Evolutionary conservation across 2,329 filamentous ascomycete genomes (phyloP), one percentile per base, ranked within the genome.

Genomic region (Exutisphaerella laricina): DNA sequence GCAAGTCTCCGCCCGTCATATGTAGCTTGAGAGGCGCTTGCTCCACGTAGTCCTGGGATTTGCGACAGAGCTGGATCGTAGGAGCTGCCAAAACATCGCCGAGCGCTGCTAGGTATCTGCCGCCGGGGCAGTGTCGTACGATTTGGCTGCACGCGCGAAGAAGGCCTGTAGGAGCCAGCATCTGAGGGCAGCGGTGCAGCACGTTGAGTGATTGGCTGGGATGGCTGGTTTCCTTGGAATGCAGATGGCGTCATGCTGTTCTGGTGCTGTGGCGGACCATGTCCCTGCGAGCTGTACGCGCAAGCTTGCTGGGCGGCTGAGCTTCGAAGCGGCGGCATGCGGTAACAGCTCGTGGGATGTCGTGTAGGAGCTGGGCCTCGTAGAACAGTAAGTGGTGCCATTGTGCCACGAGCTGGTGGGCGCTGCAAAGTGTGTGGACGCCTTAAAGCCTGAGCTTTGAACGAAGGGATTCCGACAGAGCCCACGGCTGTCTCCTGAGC

Each of bases 401-500:
- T 34, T 2, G n/a, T 29, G 7, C 40, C 40, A 22, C 25, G 37
- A 41, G 25, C 26, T n/a, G 16, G 14, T 7, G 31, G 37, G 4
- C 38, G 37, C 28, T 31, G 30, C 12, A 20, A 25, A 5, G 14
- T 10, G 18, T 32, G 22, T 25, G 31, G 31, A 20, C 36, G n/a
- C 9, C 14, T 21, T 14, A 26, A 10, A 4, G 41, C 17, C 32
- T 22, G 4, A 10, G 38, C 39, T 16, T 39, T 53, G 49, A 69
- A 68, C 49, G 67, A 67, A 7, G 66, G 64, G 61, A 66, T 70
- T 55, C 63, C 57, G 41, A 68, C 61, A 5, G 57, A 56, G 29
- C 60, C 37, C 1, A 25, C 21, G 0, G 46, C 39, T 6, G 43
- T 44, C n/a, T 25, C 9, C 25, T 18, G 14, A 22, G 26, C 28